Evolutionary conservation across 305 asterid genomes (phyloP), one percentile per base, ranked within the genome.

Genomic region (Fraxinus xanthoxyloides): DNA sequence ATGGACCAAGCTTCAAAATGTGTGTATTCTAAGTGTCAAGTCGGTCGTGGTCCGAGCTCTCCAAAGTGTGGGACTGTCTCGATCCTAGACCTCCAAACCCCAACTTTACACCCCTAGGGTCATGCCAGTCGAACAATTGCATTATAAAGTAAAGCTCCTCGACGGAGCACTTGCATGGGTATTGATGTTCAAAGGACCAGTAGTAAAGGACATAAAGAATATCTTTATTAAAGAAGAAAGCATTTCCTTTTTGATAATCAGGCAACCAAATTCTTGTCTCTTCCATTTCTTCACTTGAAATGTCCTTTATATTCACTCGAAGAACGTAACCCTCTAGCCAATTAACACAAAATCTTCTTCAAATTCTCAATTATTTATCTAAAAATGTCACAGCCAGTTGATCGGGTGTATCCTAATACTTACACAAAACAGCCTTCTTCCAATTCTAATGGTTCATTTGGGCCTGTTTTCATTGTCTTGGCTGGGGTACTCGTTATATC

Each of bases 361-460:
- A 56, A 56, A 19, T 54, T 54, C 23, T 54, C 65, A 6, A 54
- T 6, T 54, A 54, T 54, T 56, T 56, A 7, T 19, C 67, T 19
- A 78, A 86, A 87, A 72, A 89, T 89, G 95, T 90, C 94, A 34
- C 91, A 89, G 30, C 88, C 90, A 17, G 75, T 77, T 5, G 85
- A 85, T 31, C 76, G 9, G 8, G 88, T 81, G 67, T 90, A 88
- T 75, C 93, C 92, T n/a, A 84, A 77, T 65, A 89, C 93, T 5
- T 76, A 82, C 72, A 85, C 87, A 77, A 72, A 82, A 32, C 79
- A 77, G 72, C 76, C 76, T 31, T 51, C 91, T 24, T 61, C 93
- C 38, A 88, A 77, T 75, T 87, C 95, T 2, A 82, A 78, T 63
- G 98, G 94, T 69, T 93, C 98, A 17, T 93, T 93, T 73, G 93